Conservation (phyloP, 2,329 filamentous ascomycete genomes). For the Huntiella bhutanensis region DNA sequence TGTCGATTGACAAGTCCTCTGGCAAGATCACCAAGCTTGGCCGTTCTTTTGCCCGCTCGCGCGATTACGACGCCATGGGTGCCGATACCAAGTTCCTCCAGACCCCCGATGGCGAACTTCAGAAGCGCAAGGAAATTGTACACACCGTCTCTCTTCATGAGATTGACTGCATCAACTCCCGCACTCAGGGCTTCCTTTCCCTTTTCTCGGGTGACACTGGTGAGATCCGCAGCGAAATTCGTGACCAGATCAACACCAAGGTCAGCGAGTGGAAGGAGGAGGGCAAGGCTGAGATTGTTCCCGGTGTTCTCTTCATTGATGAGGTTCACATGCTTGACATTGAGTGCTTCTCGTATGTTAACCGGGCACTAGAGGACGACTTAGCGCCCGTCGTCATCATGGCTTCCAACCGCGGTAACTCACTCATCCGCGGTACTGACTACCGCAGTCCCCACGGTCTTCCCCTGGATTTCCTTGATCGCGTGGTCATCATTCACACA, state of each 20-base stretch:
- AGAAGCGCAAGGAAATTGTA: constrained; percentile 90
- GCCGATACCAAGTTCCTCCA: constrained; percentile 96
- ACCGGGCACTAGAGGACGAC: constrained; percentile 86
- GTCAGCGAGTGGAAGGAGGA: constrained; percentile 99
- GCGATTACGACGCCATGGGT: constrained; percentile 98
- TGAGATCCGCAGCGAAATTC: constrained; percentile 90
- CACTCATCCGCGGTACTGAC: constrained; percentile 80
- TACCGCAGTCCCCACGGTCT: constrained; percentile 87
- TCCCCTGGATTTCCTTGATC: constrained; percentile 87
- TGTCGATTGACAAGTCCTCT: constrained; percentile 95
- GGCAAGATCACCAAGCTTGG: constrained; percentile 97
- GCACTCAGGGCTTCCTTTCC: constrained; percentile 93
- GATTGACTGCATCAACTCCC: constrained; percentile 97
- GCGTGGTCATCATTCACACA: constrained; percentile 90
- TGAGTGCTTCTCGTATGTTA: constrained; percentile 97
- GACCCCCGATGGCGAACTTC: constrained; percentile 90
- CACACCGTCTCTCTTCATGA: constrained; percentile 95
- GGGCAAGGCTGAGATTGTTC: constrained; percentile 95
- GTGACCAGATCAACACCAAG: constrained; percentile 98
- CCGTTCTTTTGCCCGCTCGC: constrained; percentile 79
- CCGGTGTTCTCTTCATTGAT: constrained; percentile 92
- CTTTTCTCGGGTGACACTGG: constrained; percentile 96
- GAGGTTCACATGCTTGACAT: constrained; percentile 99
- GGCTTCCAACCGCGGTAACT: constrained; percentile 89
- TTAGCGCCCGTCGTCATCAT: constrained; percentile 96